Evolutionary conservation across 441 rosid genomes (phyloP), one percentile per base, ranked within the genome.

Genomic region (Populus hybrid): DNA sequence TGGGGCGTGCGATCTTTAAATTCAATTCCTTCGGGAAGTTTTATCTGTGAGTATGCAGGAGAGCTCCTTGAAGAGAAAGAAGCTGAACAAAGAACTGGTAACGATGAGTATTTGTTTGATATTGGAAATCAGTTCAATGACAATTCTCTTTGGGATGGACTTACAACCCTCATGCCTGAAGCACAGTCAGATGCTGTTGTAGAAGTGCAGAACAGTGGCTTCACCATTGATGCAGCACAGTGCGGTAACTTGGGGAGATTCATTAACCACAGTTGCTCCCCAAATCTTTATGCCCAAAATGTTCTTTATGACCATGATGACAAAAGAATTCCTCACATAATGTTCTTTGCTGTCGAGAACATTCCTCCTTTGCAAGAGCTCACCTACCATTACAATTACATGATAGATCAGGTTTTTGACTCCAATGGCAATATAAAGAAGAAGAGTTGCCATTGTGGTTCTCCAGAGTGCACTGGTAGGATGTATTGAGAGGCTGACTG

Each of bases 1-100:
- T 96, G 99, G 99, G 99, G 98, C 61, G 97, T 94, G 83, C 88
- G 99, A 85, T 94, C 96, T 11, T 83, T 86, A 63, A 86, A 84
- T 77, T 94, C 94, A 38, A 92, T 94, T 70, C 87, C 98, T 80
- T 87, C 92, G 0, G 96, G 98, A 77, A 90, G 96, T 82, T 96
- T 96, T 81, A 91, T 96, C 65, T 94, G 98, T 8, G 98, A 93
- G 87, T 96, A 91, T 79, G 83, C 79, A 7, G 99, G 99, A 26
- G 97, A 96, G 81, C 88, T 96, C 71, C 88, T 96, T 40, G 91
- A 85, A 65, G 98, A 96, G 14, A 85, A 81, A 67, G 98, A 94
- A 87, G 99, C 98, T 0, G 97, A 93, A 57, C 76, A 84, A 82
- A 85, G 88, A 86, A 82, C 81, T 2, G 95, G 91, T 20, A 89